Conservation (phyloP, 352 stramenopile species). For the Phytopythium litorale region DNA sequence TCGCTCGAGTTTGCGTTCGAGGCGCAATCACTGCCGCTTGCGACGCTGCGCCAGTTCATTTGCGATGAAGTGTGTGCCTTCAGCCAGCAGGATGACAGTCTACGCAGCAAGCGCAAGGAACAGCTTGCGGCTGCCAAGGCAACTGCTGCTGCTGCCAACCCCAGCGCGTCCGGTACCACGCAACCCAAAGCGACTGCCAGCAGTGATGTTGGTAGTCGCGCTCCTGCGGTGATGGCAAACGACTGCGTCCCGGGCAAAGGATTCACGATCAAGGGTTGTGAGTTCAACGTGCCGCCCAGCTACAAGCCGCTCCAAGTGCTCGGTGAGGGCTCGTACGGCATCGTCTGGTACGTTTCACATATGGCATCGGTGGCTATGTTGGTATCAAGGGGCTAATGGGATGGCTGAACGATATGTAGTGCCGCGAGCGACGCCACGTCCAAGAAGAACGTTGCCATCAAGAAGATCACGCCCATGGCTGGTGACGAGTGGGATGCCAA, state of each 20-base stretch:
- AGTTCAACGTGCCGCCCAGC: constrained; percentile 81
- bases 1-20: constrained; percentile 86
- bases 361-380: background rate
- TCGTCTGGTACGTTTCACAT: constrained; percentile 68
- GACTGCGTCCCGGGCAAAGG: constrained; percentile 53
- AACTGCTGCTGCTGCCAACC: background rate
- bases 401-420: constrained; percentile 17
- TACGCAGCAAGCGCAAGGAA: constrained; percentile 25
- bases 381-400: constrained; percentile 11
- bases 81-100: constrained; percentile 22
- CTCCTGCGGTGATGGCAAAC: constrained; percentile 22
- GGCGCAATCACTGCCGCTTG: constrained; percentile 60
- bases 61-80: constrained; percentile 76
- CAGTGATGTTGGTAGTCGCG: background rate
- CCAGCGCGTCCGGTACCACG: background rate
- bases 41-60: constrained; percentile 74
- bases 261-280: constrained; percentile 78
- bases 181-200: background rate
- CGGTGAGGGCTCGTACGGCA: constrained; percentile 91
- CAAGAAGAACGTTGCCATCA: constrained; percentile 88
- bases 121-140: constrained; percentile 9
- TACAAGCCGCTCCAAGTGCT: constrained; percentile 86
- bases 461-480: constrained; percentile 92
- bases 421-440: constrained; percentile 67
- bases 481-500: constrained; percentile 89